Conservation (phyloP, 352 stramenopile species). For the Albugo candida region DNA sequence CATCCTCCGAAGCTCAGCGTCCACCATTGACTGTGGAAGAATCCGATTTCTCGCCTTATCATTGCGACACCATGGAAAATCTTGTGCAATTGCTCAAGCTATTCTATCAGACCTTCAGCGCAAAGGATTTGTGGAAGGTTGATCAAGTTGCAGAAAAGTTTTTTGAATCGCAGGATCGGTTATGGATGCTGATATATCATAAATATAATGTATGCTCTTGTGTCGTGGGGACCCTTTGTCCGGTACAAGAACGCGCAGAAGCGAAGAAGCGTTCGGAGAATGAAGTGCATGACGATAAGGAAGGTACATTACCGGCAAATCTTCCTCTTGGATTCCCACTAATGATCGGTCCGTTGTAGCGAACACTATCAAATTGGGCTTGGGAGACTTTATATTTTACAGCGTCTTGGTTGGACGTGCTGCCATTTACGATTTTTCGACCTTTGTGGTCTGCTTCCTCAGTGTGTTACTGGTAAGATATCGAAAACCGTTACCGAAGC, state of each 20-base stretch:
- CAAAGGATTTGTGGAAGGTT: conserved; percentile 64
- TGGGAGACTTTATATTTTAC: conserved; percentile 99
- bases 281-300: conserved; percentile 30
- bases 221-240: conserved; percentile 54
- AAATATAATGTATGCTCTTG: conserved; percentile 75
- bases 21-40: background rate
- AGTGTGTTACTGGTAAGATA: conserved; percentile 81
- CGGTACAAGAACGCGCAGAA: conserved; percentile 42
- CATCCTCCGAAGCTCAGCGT: conserved; percentile 4
- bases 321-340: background rate
- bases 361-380: conserved; percentile 85
- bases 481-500: too few species aligned
- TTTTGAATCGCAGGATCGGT: conserved; percentile 42
- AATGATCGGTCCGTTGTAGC: conserved; percentile 9
- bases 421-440: conserved; percentile 89
- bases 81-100: conserved; percentile 31
- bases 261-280: conserved; percentile 17
- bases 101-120: conserved; percentile 68
- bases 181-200: conserved; percentile 74
- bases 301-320: conserved; percentile 8
- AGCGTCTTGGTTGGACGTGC: conserved; percentile 91
- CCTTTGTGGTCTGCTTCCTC: conserved; percentile 86
- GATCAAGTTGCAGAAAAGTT: conserved; percentile 66
- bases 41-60: conserved; percentile 41
- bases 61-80: conserved; percentile 59